Base-by-base conservation (phyloP, 768 basidiomycete species). In the Mycena alexandri region DNA sequence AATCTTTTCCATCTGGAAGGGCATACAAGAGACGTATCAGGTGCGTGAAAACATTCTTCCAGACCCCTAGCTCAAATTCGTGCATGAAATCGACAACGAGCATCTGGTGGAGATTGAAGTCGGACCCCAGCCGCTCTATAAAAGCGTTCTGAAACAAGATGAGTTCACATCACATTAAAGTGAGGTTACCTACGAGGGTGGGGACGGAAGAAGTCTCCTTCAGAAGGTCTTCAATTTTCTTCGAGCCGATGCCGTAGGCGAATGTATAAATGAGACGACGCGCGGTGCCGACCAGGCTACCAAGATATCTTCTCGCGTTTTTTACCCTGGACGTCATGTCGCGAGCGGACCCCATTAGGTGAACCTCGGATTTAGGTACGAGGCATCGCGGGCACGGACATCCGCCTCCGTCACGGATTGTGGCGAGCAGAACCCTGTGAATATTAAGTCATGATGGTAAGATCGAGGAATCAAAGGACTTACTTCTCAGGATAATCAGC, bases 41-140 rank as follows among this genome's bases (percentile, higher is more conserved):
- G 44, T 83, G 82, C 0, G 63, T 75, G 9, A 82, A 71, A 0
- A 81, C 36, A 0, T 71, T 67, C 48, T 80, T 83, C 79, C 80
- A 83, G 1, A 80, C 75, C 0, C 82, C 80, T 0, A 81, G 67
- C 47, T 82, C 79, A 60, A 80, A 67, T 63, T 82, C 80, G 60
- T 83, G 82, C 71, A 83, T 71, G 1, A 81, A 60, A 57, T 84
- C 81, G 16, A 78, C 73, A 0, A 78, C 76, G 0, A 80, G 63
- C 47, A 80, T 67, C 5, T 16, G 19, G 50, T 74, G 78, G 3
- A 79, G 53, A 33, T 80, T 63, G 50, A 80, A 73, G 4, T 65
- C 74, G 16, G 21, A 5, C 10, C 46, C 17, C 1, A 81, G 60
- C 0, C 58, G 61, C 11, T 71, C 41, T 0, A 77, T 75, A 60